These are phyloP conservation scores for Globisporangium megalacanthum DNA, from an alignment of 352 stramenopile species.

Conservation along the genomic window DNA sequence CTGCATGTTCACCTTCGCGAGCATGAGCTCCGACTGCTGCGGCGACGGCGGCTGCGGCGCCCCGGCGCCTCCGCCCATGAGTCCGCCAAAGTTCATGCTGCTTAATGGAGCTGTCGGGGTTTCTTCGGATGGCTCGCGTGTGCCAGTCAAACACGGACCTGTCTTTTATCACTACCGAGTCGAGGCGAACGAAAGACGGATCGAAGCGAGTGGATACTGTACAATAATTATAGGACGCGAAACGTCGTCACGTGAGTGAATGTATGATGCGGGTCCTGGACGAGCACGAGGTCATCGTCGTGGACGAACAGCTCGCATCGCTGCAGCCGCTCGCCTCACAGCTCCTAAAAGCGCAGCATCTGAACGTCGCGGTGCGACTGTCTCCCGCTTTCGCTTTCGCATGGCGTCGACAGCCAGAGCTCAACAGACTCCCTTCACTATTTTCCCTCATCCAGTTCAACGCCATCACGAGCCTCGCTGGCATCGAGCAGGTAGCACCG, in stretches of 20 bases:
- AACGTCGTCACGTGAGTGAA: neutral
- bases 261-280: slow-evolving; percentile 36
- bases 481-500: slow-evolving; percentile 34
- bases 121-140: neutral
- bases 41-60: slow-evolving; percentile 43
- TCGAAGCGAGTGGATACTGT: too few species aligned
- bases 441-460: slow-evolving; percentile 53
- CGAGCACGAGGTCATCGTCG: slow-evolving; percentile 36
- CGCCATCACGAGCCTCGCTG: slow-evolving; percentile 26
- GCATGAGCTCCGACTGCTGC: slow-evolving; percentile 80
- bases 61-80: slow-evolving; percentile 53
- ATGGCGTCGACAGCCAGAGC: too few species aligned
- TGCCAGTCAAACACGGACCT: neutral
- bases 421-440: neutral
- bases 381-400: neutral
- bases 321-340: slow-evolving; percentile 17
- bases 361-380: slow-evolving; percentile 51
- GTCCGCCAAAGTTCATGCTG: slow-evolving; percentile 73
- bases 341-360: slow-evolving; percentile 28
- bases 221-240: neutral
- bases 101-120: neutral
- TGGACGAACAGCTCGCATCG: slow-evolving; percentile 44
- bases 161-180: neutral
- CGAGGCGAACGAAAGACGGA: too few species aligned
- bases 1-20: slow-evolving; percentile 90